Evolutionary conservation across 257 asterid species (phyloP).

Genomic region (Coffea eugenioides): DNA sequence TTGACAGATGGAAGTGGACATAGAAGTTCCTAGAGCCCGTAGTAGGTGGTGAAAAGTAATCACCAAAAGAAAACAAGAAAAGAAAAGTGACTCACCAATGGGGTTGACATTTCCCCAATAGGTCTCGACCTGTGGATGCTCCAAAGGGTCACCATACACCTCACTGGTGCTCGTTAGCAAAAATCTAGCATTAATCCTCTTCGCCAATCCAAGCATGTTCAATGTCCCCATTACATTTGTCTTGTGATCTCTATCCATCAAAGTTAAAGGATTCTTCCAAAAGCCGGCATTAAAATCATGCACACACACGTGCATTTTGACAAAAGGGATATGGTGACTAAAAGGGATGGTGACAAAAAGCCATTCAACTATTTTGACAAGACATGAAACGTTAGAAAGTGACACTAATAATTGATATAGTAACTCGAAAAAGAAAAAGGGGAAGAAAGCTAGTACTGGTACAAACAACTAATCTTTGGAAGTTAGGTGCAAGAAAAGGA

Average conservation of each 20-base stretch:
- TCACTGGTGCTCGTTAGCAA: constrained; percentile 90
- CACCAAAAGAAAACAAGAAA: neutral
- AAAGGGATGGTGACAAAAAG: neutral
- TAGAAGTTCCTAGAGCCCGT: neutral
- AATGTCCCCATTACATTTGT: constrained; percentile 97
- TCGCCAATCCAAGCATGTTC: constrained; percentile 93
- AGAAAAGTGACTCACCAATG: constrained; percentile 50
- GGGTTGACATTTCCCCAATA: constrained; percentile 97
- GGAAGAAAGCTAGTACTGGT: neutral
- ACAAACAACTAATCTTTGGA: too few species aligned
- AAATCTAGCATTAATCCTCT: constrained; percentile 81
- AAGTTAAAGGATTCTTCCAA: constrained; percentile 46
- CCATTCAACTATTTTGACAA: neutral
- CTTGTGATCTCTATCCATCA: constrained; percentile 55
- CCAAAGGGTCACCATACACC: constrained; percentile 87
- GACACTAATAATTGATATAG: too few species aligned
- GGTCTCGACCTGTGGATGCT: constrained; percentile 82
- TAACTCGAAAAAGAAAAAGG: neutral
- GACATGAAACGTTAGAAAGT: neutral
- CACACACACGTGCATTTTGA: too few species aligned
- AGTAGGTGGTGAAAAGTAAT: neutral
- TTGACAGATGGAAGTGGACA: neutral
- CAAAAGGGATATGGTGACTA: too few species aligned
- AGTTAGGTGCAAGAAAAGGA: constrained; percentile 37
- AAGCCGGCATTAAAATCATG: neutral